These are phyloP conservation scores for Trametes maxima DNA, from an alignment of 768 basidiomycete genomes.

Conservation along the genomic window DNA sequence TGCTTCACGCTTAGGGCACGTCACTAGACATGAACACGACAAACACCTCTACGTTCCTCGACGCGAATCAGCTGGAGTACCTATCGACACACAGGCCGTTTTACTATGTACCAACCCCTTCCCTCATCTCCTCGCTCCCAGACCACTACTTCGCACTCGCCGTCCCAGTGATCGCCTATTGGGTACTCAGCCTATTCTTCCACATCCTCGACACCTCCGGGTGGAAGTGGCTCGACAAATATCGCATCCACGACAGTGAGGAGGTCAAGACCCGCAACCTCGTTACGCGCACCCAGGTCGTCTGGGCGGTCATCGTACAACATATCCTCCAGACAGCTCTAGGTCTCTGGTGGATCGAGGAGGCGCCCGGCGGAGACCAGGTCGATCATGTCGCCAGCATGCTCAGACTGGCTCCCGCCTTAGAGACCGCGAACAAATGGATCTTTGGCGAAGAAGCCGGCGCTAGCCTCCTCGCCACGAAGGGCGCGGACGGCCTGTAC, in stretches of 20 bases:
- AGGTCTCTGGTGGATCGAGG: slow-evolving; percentile 67
- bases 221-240: slow-evolving; percentile 77
- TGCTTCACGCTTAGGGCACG: too few relatives aligned
- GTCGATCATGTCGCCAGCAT: slow-evolving; percentile 46
- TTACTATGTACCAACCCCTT: slow-evolving; percentile 24
- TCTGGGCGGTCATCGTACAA: slow-evolving; percentile 82
- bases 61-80: slow-evolving; percentile 23
- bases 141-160: slow-evolving; percentile 74
- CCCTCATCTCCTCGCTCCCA: slow-evolving; percentile 42
- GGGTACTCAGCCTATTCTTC: slow-evolving; percentile 80
- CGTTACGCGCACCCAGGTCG: slow-evolving; percentile 69
- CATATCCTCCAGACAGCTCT: slow-evolving; percentile 82
- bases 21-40: slow-evolving; percentile 27
- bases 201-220: slow-evolving; percentile 74
- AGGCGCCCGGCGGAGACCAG: slow-evolving; percentile 28
- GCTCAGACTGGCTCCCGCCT: slow-evolving; percentile 36
- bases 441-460: slow-evolving; percentile 47
- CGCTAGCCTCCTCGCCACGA: slow-evolving; percentile 36
- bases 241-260: slow-evolving; percentile 84
- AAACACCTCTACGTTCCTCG: slow-evolving; percentile 17
- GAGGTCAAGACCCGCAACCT: slow-evolving; percentile 79
- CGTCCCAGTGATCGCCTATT: slow-evolving; percentile 82
- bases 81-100: slow-evolving; percentile 24
- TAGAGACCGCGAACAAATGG: slow-evolving; percentile 43
- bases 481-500: slow-evolving; percentile 50